phyloP scores from a whole-genome alignment of 805 yeast species.

The Komagataella kurtzmanii region DNA sequence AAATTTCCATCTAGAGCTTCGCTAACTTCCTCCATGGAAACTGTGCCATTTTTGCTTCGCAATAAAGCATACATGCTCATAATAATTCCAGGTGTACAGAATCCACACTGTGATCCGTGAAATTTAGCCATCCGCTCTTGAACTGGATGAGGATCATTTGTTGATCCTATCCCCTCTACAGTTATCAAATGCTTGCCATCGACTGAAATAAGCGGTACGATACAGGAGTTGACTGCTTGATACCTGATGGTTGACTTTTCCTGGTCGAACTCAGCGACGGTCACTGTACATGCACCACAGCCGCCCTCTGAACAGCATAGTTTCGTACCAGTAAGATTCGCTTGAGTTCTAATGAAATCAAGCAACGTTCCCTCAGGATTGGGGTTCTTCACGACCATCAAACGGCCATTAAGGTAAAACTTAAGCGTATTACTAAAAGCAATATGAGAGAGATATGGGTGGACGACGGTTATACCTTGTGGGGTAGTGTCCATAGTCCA shows the following conservation, averaged over 20 bases:
- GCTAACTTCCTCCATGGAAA: conserved; percentile 22
- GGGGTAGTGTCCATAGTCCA: neutral
- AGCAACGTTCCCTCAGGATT: conserved; percentile 28
- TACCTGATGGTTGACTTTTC: conserved; percentile 14
- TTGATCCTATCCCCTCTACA: conserved; percentile 31
- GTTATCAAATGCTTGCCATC: conserved; percentile 34
- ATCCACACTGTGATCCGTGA: conserved; percentile 38
- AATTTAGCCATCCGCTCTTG: conserved; percentile 33
- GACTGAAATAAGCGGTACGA: conserved; percentile 28
- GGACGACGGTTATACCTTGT: conserved; percentile 10
- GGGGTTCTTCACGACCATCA: conserved; percentile 20
- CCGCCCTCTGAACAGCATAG: conserved; percentile 39
- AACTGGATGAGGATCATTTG: conserved; percentile 29
- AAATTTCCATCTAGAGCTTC: conserved; percentile 34
- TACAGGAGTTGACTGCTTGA: conserved; percentile 31
- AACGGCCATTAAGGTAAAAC: conserved; percentile 27
- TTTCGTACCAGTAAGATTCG: conserved; percentile 28
- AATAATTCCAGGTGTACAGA: conserved; percentile 37
- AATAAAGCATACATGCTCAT: conserved; percentile 31
- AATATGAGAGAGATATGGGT: conserved; percentile 12
- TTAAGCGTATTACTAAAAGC: conserved; percentile 12
- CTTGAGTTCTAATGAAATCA: conserved; percentile 24
- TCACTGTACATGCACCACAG: conserved; percentile 36
- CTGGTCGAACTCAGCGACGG: conserved; percentile 20
- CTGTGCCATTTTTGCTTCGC: conserved; percentile 22